Evolutionary conservation across 768 basidiomycete species (phyloP), one percentile per base, ranked within the genome.

Genomic region (Naganishia vishniacii): DNA sequence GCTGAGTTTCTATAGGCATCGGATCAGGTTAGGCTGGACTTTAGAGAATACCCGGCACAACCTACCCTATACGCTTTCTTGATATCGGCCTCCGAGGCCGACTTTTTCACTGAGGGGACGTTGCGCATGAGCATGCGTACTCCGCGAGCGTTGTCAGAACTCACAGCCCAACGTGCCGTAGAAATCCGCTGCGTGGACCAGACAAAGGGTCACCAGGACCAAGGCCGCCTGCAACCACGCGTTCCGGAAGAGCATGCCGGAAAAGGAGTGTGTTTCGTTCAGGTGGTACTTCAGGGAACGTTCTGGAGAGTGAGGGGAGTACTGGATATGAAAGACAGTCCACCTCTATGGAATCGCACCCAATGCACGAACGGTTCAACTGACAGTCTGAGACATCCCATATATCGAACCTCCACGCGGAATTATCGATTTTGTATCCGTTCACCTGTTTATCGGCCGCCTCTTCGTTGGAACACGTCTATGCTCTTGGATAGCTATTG

Each of bases 31-130:
- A n/a, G n/a, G n/a, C 28, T 20, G 32, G 32, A 31, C 16, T 9
- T 3, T 13, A 53, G 32, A n/a, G 18, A 53, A 53, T n/a, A n/a
- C 32, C 16, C 2, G 6, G 32, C 2, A 20, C 31, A 26, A 31
- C 62, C 53, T 26, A 63, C 62, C 49, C 29, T 48, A 40, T 63
- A 63, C 49, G 62, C 62, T 46, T 53, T 49, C 41, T 63, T 63
- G 48, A 63, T 53, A 29, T 63, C 62, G 9, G 31, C 15, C 9
- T 63, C 62, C n/a, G 49, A 37, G 7, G 62, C 62, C 20, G 48
- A 26, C 41, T 63, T 63, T 46, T 63, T 63, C 37, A 63, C 62
- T 63, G 41, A 2, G 28, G 3, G 16, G 48, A 13, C 26, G 25
- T n/a, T n/a, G 29, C 4, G 15, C 8, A 48, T 48, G 9, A 25